phyloP scores from a whole-genome alignment of 2,329 filamentous ascomycete genomes.

The Alternaria novae-zelandiae region DNA sequence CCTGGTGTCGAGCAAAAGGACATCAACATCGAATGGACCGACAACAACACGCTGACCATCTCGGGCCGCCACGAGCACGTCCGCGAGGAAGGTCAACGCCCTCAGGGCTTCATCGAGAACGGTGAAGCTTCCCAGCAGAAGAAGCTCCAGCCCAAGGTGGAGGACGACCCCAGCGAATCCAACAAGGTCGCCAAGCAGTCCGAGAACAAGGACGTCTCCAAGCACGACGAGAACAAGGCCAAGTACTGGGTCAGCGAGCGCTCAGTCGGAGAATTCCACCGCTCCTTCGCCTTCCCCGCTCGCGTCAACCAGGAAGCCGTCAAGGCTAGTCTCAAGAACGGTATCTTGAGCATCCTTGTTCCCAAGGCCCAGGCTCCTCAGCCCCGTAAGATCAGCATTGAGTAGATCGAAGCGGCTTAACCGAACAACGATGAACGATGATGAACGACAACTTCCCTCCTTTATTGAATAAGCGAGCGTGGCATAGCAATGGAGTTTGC shows the following conservation, averaged over 20 bases:
- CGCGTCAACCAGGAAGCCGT: slow-evolving; percentile 66
- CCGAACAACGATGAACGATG: background rate
- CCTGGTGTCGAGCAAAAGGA: slow-evolving; percentile 77
- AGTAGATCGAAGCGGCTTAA: slow-evolving; percentile 47
- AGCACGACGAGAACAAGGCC: slow-evolving; percentile 55
- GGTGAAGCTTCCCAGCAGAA: slow-evolving; percentile 23
- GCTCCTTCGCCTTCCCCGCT: slow-evolving; percentile 64
- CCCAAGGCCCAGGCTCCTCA: slow-evolving; percentile 61
- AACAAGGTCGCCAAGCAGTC: slow-evolving; percentile 36
- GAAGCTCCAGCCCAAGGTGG: slow-evolving; percentile 63
- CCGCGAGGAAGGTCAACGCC: slow-evolving; percentile 62
- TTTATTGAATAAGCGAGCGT: background rate
- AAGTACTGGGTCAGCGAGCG: slow-evolving; percentile 75
- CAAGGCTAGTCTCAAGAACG: slow-evolving; percentile 66
- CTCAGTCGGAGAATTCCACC: slow-evolving; percentile 64
- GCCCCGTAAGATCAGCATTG: slow-evolving; percentile 62
- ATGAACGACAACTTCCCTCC: background rate
- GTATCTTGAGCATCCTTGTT: slow-evolving; percentile 63
- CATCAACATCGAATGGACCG: slow-evolving; percentile 78
- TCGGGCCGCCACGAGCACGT: slow-evolving; percentile 72
- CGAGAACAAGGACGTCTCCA: slow-evolving; percentile 48
- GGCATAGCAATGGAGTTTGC: slow-evolving; percentile 1
- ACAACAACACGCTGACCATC: slow-evolving; percentile 74
- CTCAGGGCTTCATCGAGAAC: slow-evolving; percentile 57
- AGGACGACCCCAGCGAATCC: slow-evolving; percentile 60